Evolutionary conservation across 2,329 filamentous ascomycete genomes (phyloP), one percentile per base, ranked within the genome.

Genomic region (Graphium sp.): DNA sequence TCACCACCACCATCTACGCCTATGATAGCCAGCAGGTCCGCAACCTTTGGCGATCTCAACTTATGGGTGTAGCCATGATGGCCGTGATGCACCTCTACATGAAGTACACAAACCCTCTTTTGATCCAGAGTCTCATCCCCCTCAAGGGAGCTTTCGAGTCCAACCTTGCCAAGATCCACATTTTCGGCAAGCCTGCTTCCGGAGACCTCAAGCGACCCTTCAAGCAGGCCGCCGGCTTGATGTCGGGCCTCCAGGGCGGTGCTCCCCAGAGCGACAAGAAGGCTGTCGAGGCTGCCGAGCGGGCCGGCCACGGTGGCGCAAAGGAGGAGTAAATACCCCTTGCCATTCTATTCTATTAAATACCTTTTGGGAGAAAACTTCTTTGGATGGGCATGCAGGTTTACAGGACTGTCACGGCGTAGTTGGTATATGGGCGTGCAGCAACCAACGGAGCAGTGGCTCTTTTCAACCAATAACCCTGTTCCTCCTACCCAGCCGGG

Each of bases 41-140:
- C 58, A 63, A 70, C 39, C 67, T 83, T 40, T 82, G 87, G 68
- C 89, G 89, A 56, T 70, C 76, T 39, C 87, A 95, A 62, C 60
- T 91, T 46, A 95, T 93, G 81, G 89, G 89, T 35, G 66, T 98
- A 34, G 85, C 70, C 53, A 98, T 98, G 85, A 95, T 98, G 87
- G 74, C 58, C 36, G 81, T 94, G 48, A 95, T 98, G 87, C 89
- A 98, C 62, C 41, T 98, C 36, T 98, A 95, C 74, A 80, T 98
- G 68, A 85, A 94, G 56, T 98, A 95, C 76, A 95, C 85, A 62
- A 98, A 95, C 74, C 89, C 89, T 23, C 80, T 98, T 29, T 65
- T 94, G 47, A 93, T 98, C 62, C 89, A 98, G 72, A 91, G 80
- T 53, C 93, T 98, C 61, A 89, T 98, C 49, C 89, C 89, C 19